Evolutionary conservation across 1,284 basidiomycete genomes (phyloP).

Genomic region (Amylostereum chailletii): DNA sequence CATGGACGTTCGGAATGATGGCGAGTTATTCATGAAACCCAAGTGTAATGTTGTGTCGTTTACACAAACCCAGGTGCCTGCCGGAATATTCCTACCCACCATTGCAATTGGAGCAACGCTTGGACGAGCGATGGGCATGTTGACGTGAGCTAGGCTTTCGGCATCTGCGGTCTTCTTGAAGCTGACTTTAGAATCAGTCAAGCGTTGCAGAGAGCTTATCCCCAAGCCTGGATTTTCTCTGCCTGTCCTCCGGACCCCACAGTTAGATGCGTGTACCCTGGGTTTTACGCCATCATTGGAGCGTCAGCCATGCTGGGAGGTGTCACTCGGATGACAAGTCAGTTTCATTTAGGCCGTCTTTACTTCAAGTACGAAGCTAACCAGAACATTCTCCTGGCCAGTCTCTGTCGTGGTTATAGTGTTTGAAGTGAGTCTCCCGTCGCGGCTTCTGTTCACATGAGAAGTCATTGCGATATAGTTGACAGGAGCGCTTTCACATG

Average conservation of each 20-base stretch:
- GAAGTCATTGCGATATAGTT: conserved; percentile 25
- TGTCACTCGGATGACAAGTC: conserved; percentile 75
- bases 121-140: conserved; percentile 59
- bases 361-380: neutral
- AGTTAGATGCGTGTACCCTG: conserved; percentile 64
- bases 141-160: conserved; percentile 37
- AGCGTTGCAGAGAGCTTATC: conserved; percentile 51
- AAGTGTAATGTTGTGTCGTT: neutral
- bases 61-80: conserved; percentile 40
- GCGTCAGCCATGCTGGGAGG: conserved; percentile 77
- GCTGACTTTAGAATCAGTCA: conserved; percentile 31
- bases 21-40: conserved; percentile 24
- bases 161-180: too few species aligned
- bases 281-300: conserved; percentile 79
- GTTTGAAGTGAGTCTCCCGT: conserved; percentile 45
- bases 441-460: neutral
- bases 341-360: conserved; percentile 14
- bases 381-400: conserved; percentile 15
- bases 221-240: conserved; percentile 57
- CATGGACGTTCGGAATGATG: conserved; percentile 75
- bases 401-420: conserved; percentile 69
- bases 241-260: conserved; percentile 64
- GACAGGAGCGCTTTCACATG: conserved; percentile 66
- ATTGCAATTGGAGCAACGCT: conserved; percentile 66
- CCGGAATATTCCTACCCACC: conserved; percentile 68